phyloP scores from a whole-genome alignment of 768 basidiomycete genomes.

The Cystofilobasidium capitatum region DNA sequence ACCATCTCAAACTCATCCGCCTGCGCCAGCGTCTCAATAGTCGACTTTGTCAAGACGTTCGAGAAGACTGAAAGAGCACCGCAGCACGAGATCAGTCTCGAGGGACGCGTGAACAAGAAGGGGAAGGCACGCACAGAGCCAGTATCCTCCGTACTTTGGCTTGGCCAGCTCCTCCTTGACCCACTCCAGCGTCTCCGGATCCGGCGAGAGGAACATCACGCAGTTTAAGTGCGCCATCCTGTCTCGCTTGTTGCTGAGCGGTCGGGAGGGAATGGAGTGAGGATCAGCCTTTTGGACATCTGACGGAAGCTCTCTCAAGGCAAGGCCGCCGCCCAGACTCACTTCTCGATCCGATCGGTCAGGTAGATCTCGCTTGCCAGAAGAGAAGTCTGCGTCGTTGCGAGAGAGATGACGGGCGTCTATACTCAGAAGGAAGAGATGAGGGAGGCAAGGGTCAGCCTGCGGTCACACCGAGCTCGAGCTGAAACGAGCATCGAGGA shows the following conservation, averaged over 20 bases:
- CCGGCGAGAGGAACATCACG: constrained; percentile 80
- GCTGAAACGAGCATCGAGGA: neutral
- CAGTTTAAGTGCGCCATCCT: constrained; percentile 95
- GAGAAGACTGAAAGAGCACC: constrained; percentile 64
- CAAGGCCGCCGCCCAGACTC: constrained; percentile 28
- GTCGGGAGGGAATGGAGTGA: neutral
- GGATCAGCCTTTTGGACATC: neutral
- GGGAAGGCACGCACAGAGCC: constrained; percentile 81
- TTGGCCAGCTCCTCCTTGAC: constrained; percentile 74
- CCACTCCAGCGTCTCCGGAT: constrained; percentile 69
- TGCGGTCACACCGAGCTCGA: neutral
- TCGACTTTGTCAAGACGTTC: constrained; percentile 76
- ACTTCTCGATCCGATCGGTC: constrained; percentile 95
- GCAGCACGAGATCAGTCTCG: neutral
- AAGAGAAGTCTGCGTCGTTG: constrained; percentile 84
- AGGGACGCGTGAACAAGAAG: neutral
- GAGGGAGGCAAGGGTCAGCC: neutral
- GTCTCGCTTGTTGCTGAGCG: constrained; percentile 51
- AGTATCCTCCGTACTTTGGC: constrained; percentile 95
- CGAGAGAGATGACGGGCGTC: constrained; percentile 93
- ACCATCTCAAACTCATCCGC: constrained; percentile 96
- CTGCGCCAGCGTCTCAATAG: constrained; percentile 85
- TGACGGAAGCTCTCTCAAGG: neutral
- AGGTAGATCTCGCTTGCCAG: constrained; percentile 94
- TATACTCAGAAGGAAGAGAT: constrained; percentile 5